These are phyloP conservation scores for Kodamaea alishanica DNA, from an alignment of 1,139 yeast species.

Conservation along the genomic window DNA sequence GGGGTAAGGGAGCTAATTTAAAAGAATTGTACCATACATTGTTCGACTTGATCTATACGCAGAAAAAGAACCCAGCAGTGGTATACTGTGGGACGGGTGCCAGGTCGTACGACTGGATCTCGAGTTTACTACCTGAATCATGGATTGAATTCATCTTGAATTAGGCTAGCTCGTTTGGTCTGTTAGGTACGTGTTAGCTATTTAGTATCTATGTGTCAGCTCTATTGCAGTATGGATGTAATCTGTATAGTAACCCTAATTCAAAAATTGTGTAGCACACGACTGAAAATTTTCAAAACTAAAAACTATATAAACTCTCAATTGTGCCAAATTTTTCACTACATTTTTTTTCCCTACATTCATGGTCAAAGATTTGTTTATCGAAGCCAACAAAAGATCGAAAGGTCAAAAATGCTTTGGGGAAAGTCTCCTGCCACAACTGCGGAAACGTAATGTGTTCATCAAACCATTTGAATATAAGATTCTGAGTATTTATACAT, in stretches of 20 bases:
- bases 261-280: conserved; percentile 4
- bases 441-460: conserved; percentile 59
- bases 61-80: conserved; percentile 25
- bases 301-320: conserved; percentile 3
- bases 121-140: conserved; percentile 32
- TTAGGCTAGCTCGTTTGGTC: too few relatives aligned
- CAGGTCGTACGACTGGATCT: conserved; percentile 36
- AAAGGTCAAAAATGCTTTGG: conserved; percentile 56
- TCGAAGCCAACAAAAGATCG: conserved; percentile 70
- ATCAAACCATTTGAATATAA: conserved; percentile 27
- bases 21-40: conserved; percentile 50
- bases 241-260: background rate
- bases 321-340: background rate
- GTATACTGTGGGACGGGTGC: conserved; percentile 54
- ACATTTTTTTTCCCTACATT: conserved; percentile 37
- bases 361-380: conserved; percentile 75
- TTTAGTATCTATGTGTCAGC: too few relatives aligned
- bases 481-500: background rate
- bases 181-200: too few relatives aligned
- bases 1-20: conserved; percentile 37
- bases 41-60: conserved; percentile 49
- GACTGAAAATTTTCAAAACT: conserved; percentile 9
- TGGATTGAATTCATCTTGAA: conserved; percentile 26
- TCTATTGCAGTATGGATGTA: background rate
- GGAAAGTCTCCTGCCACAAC: conserved; percentile 91